Base-by-base conservation (phyloP, 208 protist genomes). In the Crithidia brevicula region DNA sequence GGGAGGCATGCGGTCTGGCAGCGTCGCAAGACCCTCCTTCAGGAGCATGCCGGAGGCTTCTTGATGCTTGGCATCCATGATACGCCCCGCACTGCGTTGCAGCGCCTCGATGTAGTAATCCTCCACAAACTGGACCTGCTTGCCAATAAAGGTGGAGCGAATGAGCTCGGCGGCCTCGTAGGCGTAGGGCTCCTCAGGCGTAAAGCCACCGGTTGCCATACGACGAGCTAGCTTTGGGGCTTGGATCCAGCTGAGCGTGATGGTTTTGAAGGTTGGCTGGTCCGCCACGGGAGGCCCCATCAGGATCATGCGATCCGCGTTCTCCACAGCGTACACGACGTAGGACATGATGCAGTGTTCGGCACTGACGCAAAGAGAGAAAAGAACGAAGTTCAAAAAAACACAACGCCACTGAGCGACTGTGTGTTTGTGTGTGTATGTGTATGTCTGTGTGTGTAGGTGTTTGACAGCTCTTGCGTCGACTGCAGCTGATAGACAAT, bases 221-320 rank as follows among this genome's bases (percentile, higher is more conserved):
- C 89, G 82, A 15, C 78, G 74, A 0, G 85, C 85, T 33, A 90
- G 69, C 65, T 91, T 87, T 5, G 91, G 91, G 0, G 89, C 85
- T 38, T 96, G 79, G 36, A 97, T 94, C 71, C 82, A 95, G 73
- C 89, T 95, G 52, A 97, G 73, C 25, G 85, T 88, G 28, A 97
- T 85, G 22, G 77, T 69, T 57, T 93, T 94, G 31, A 92, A 68
- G 18, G 72, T 92, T 2, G 85, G 83, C 43, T 82, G 61, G 20
- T 81, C 83, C 2, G 72, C 75, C n/a, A 78, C 77, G 3, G 77
- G 82, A 1, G 87, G 83, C 8, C 83, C 77, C 60, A 93, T 82
- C 25, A 97, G 79, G 34, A 83, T 86, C 38, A 97, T 66, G 20
- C 92, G 83, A 69, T 97, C 92, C n/a, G 82, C 92, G 58, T 80